Base-by-base conservation (phyloP, 257 asterid species). In the Ballota nigra region DNA sequence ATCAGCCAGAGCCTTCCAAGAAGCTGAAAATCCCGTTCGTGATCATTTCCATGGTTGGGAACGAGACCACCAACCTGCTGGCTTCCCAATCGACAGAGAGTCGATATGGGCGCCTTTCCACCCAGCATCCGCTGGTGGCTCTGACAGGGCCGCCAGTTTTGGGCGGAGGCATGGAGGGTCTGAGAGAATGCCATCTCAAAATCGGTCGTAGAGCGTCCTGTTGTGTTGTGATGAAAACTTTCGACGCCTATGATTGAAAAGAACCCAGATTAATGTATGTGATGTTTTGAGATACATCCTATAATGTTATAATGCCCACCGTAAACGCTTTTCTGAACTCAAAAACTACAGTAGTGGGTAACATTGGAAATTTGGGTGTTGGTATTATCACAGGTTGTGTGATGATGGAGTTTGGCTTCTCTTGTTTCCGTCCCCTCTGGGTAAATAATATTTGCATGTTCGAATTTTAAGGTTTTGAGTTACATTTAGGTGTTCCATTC, bases 81-180 rank as follows among this genome's bases (percentile, higher is more conserved):
- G n/a, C 41, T 86, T 60, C 52, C 84, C 77, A 66, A 69, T 71
- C 0, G 88, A 86, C 12, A 80, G 96, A 69, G 92, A 87, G n/a
- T 64, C 84, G 0, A 79, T 84, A 56, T 87, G 96, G 94, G 88
- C 85, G 2, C 79, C 89, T 8, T 89, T 83, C 77, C 87, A 82
- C 75, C 88, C 75, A 26, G 68, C 83, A 3, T 16, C 55, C 22
- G 83, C 75, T 53, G 72, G 75, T 63, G 91, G 83, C 26, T 78
- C 93, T 4, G 86, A 84, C 69, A 81, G 95, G 58, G 41, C 78
- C 16, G 73, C 68, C 69, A 68, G 81, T 74, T 78, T 77, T 53
- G 87, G 92, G 31, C 92, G 69, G 61, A 81, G 95, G 84, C 90
- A 85, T 57, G 96, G 92, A 66, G 96, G 94, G 68, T 73, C 93